Percentiles rank a stretch among this genome's conserved stretches.
Evolutionary conservation across 2,329 filamentous ascomycete species (phyloP).

Genomic region (Grosmannia serpens): DNA sequence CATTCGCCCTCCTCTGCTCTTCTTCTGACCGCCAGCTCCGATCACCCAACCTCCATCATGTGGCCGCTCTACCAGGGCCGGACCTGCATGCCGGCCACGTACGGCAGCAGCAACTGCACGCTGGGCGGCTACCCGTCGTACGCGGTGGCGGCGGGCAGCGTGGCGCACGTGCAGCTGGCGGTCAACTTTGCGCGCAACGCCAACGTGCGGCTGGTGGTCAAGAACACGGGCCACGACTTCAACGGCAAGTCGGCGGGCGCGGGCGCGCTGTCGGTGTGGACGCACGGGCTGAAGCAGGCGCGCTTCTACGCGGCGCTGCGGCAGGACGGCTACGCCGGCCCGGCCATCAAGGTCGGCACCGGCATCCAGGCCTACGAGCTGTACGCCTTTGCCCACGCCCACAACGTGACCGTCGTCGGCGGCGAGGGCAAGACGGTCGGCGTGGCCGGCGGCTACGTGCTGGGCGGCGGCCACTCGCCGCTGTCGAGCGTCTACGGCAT

Average conservation of each 20-base stretch:
- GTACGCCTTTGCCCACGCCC: constrained; percentile 34
- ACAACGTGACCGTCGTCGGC: constrained; percentile 37
- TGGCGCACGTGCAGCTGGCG: constrained; percentile 33
- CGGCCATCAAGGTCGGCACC: constrained; percentile 32
- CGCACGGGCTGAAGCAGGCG: constrained; percentile 17
- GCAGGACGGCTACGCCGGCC: constrained; percentile 14
- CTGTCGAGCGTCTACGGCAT: constrained; percentile 37
- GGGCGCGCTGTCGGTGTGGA: constrained; percentile 25
- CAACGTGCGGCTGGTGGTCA: constrained; percentile 37
- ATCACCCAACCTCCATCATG: constrained; percentile 28
- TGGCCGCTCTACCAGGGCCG: constrained; percentile 27
- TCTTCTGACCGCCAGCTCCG: constrained; percentile 3
- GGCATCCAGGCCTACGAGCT: constrained; percentile 39
- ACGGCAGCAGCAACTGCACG: constrained; percentile 11
- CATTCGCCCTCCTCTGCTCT: not conserved
- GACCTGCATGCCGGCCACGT: constrained; percentile 22
- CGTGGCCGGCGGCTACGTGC: constrained; percentile 32
- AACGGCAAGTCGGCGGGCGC: constrained; percentile 25
- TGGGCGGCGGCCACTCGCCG: constrained; percentile 44
- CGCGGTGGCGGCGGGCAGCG: constrained; percentile 27
- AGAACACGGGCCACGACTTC: constrained; percentile 43
- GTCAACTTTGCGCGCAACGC: constrained; percentile 33
- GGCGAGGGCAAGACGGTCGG: constrained; percentile 37
- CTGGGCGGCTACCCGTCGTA: constrained; percentile 31
- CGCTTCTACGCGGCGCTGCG: constrained; percentile 35